phyloP scores from a whole-genome alignment of 1,284 basidiomycete species.

The Moesziomyces sp. region DNA sequence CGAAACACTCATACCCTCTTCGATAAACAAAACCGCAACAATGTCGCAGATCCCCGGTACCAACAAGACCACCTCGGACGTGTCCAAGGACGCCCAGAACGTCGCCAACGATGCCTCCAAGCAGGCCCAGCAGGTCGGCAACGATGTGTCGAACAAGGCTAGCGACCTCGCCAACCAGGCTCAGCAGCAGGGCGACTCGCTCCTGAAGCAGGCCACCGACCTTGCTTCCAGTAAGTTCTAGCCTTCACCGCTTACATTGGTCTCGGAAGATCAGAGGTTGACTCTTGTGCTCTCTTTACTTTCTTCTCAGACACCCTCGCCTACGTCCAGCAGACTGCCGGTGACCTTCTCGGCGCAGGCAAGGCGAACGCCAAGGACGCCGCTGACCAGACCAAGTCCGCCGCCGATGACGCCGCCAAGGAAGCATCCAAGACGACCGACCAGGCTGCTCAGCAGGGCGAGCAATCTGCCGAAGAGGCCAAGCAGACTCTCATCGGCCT shows the following conservation, averaged over 20 bases:
- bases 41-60: constrained; percentile 50
- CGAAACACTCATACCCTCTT: not conserved
- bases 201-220: constrained; percentile 46
- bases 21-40: constrained; percentile 8
- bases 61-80: constrained; percentile 49
- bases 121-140: constrained; percentile 30
- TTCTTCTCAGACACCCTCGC: constrained; percentile 33
- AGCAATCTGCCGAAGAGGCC: constrained; percentile 47
- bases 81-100: constrained; percentile 46
- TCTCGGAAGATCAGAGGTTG: not conserved
- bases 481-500: constrained; percentile 47
- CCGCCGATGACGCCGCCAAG: constrained; percentile 46
- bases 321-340: constrained; percentile 53
- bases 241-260: not conserved
- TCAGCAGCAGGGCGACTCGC: constrained; percentile 36
- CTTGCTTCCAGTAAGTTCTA: constrained; percentile 44
- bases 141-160: constrained; percentile 42
- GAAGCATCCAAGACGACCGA: constrained; percentile 39
- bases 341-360: constrained; percentile 43
- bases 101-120: constrained; percentile 46
- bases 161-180: constrained; percentile 35
- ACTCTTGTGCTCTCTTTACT: not conserved
- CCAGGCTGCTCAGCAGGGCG: constrained; percentile 44
- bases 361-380: constrained; percentile 37
- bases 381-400: constrained; percentile 44